Percentiles rank a stretch among this genome's conserved stretches.
phyloP scores from a whole-genome alignment of 2,329 filamentous ascomycete genomes.

The Penicillium glabrum region DNA sequence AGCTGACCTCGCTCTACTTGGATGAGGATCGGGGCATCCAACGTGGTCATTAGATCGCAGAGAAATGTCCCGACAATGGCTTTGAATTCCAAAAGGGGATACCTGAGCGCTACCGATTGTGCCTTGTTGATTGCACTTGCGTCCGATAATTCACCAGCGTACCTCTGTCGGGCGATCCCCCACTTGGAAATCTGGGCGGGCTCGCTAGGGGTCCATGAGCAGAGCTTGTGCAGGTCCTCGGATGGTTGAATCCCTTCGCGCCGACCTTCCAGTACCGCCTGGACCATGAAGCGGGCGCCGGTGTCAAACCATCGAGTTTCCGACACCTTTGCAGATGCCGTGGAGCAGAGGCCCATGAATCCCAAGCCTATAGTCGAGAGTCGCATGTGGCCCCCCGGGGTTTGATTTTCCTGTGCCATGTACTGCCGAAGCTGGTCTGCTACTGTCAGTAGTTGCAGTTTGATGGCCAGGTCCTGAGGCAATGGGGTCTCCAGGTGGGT shows the following conservation, averaged over 20 bases:
- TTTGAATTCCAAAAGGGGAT: constrained; percentile 33
- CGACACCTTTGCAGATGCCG: constrained; percentile 29
- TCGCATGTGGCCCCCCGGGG: constrained; percentile 21
- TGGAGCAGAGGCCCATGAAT: constrained; percentile 51
- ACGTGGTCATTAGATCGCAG: constrained; percentile 40
- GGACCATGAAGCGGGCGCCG: constrained; percentile 50
- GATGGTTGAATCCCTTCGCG: constrained; percentile 35
- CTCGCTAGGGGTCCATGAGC: constrained; percentile 45
- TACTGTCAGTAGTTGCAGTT: constrained; percentile 51
- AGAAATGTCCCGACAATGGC: constrained; percentile 43
- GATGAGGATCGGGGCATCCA: constrained; percentile 50
- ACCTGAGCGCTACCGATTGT: constrained; percentile 18
- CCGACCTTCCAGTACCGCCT: constrained; percentile 51
- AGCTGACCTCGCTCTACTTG: constrained; percentile 54
- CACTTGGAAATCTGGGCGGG: constrained; percentile 36
- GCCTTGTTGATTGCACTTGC: constrained; percentile 13
- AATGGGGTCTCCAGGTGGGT: constrained; percentile 37
- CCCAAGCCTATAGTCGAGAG: constrained; percentile 46
- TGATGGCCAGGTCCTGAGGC: constrained; percentile 45
- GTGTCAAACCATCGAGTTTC: constrained; percentile 47
- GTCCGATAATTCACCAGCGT: constrained; percentile 19
- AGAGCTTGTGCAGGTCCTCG: constrained; percentile 44
- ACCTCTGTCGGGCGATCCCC: constrained; percentile 25
- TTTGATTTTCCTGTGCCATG: constrained; percentile 8
- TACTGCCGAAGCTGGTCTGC: constrained; percentile 46